Conservation (phyloP, 2,329 filamentous ascomycete genomes). For the Fusarium siculi region DNA sequence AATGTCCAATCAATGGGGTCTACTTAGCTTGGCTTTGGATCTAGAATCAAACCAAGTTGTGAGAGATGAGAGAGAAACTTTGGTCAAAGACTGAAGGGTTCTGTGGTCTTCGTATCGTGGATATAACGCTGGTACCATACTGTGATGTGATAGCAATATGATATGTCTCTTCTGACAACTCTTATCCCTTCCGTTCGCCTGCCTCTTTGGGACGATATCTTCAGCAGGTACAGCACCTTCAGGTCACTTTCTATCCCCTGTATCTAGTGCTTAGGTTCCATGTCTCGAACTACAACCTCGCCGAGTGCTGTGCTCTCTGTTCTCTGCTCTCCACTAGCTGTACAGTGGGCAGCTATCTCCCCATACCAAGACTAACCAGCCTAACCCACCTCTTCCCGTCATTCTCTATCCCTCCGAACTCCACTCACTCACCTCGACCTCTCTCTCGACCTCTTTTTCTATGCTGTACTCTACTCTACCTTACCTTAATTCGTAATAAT, state of each 20-base stretch:
- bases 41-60: slow-evolving; percentile 3
- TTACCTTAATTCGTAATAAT: slow-evolving; percentile 34
- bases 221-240: slow-evolving; percentile 4
- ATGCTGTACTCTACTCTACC: slow-evolving; percentile 15
- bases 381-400: slow-evolving; percentile 25
- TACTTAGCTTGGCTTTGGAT: slow-evolving; percentile 8
- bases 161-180: slow-evolving; percentile 13
- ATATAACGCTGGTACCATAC: slow-evolving; percentile 8
- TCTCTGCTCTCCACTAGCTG: not conserved
- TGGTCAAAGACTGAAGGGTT: slow-evolving; percentile 1
- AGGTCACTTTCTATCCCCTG: slow-evolving; percentile 19
- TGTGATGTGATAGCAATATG: not conserved
- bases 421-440: not conserved
- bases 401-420: slow-evolving; percentile 19
- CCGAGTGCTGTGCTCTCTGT: slow-evolving; percentile 2
- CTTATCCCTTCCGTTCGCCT: slow-evolving; percentile 14
- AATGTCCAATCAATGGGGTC: slow-evolving; percentile 5
- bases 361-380: slow-evolving; percentile 10
- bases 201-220: slow-evolving; percentile 20
- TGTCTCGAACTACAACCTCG: slow-evolving; percentile 27
- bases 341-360: slow-evolving; percentile 8
- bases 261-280: not conserved
- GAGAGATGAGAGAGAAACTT: slow-evolving; percentile 15
- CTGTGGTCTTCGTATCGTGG: not conserved
- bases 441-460: slow-evolving; percentile 9